Percentiles rank a stretch among this genome's conserved stretches.
These are phyloP conservation scores for Colletotrichum cordylinicola DNA, from an alignment of 2,329 filamentous ascomycete species.

Conservation along the genomic window DNA sequence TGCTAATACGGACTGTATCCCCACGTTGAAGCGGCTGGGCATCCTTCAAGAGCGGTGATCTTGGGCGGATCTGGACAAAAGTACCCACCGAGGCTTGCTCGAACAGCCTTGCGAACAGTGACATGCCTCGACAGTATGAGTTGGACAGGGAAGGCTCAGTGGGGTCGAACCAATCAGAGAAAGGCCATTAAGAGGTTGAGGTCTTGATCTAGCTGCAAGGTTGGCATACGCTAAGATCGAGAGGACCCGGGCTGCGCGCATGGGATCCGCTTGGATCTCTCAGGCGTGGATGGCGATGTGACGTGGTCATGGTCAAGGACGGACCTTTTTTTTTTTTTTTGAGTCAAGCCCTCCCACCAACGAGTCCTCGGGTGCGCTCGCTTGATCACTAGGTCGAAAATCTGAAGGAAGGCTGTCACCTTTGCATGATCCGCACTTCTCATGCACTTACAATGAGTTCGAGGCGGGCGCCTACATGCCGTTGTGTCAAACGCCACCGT, in stretches of 20 bases:
- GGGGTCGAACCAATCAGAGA: neutral
- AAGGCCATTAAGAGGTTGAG: neutral
- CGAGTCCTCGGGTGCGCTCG: neutral
- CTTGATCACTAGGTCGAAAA: neutral
- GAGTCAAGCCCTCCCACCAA: neutral
- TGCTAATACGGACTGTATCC: neutral
- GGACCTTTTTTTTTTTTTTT: neutral
- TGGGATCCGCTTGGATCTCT: slow-evolving; percentile 19
- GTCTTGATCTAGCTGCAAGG: slow-evolving; percentile 1
- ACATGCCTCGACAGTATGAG: neutral
- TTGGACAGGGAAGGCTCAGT: neutral
- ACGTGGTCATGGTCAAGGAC: slow-evolving; percentile 6
- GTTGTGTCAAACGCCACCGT: neutral
- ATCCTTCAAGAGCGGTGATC: neutral
- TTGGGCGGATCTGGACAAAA: neutral
- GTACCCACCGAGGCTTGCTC: neutral
- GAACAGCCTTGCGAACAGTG: neutral
- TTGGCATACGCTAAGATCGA: slow-evolving; percentile 5
- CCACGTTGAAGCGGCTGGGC: neutral
- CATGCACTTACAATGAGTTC: neutral
- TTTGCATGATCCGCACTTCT: neutral
- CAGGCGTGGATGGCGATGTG: slow-evolving; percentile 4
- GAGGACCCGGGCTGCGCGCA: neutral
- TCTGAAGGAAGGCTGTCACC: neutral
- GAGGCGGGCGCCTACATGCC: neutral